phyloP scores from a whole-genome alignment of 352 stramenopile genomes.

The Phytophthora cryptogea region DNA sequence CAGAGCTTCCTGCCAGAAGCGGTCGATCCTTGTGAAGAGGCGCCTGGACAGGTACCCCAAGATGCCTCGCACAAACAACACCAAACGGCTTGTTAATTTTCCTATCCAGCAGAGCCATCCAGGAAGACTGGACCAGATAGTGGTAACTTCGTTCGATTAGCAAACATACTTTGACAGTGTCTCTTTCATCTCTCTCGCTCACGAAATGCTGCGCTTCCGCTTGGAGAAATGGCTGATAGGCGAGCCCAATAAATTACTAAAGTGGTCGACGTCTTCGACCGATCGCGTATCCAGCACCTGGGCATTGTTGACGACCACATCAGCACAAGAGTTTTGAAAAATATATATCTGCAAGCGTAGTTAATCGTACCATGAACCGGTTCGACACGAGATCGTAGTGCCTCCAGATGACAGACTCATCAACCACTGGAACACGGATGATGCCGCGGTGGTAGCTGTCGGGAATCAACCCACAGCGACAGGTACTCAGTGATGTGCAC shows the following conservation, averaged over 20 bases:
- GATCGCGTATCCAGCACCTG: slow-evolving; percentile 42
- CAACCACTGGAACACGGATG: slow-evolving; percentile 68
- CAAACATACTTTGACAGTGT: slow-evolving; percentile 24
- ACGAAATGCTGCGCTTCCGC: slow-evolving; percentile 43
- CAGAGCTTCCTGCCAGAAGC: background rate
- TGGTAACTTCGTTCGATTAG: slow-evolving; percentile 7
- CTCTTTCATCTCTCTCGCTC: background rate
- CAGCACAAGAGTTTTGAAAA: background rate
- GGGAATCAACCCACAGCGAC: slow-evolving; percentile 71
- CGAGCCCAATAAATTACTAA: slow-evolving; percentile 39
- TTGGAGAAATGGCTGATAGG: slow-evolving; percentile 30
- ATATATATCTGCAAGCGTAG: background rate
- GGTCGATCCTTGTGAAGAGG: slow-evolving; percentile 20
- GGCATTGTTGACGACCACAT: background rate
- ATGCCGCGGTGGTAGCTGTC: slow-evolving; percentile 75
- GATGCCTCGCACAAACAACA: too few relatives aligned
- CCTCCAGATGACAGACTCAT: slow-evolving; percentile 77
- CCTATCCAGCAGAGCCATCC: too few relatives aligned
- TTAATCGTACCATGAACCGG: slow-evolving; percentile 65
- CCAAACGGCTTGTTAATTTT: background rate
- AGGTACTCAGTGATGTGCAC: slow-evolving; percentile 57
- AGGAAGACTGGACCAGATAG: background rate
- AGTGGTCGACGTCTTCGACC: slow-evolving; percentile 35
- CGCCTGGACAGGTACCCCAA: slow-evolving; percentile 9
- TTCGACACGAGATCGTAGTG: slow-evolving; percentile 69